phyloP scores from a whole-genome alignment of 2,329 filamentous ascomycete genomes.

The Aspergillus eucalypticola region DNA sequence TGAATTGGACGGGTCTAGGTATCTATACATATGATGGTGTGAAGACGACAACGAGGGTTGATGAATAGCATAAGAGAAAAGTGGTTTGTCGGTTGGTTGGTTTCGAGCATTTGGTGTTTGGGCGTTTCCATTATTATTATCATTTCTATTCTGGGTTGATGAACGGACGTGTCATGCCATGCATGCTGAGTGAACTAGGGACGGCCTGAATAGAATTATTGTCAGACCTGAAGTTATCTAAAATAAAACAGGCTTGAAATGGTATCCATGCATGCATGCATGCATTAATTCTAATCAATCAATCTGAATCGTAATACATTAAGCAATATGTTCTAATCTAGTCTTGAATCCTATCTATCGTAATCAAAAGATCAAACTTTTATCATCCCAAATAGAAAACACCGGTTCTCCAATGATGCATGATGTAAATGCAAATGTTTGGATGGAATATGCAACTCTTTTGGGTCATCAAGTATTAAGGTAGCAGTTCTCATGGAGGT shows the following conservation, averaged over 20 bases:
- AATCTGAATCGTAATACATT: neutral
- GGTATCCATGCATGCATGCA: neutral
- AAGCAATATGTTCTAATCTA: constrained; percentile 2
- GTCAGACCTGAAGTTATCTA: neutral
- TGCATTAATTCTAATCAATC: neutral
- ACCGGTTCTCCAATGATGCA: neutral
- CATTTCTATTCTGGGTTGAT: neutral
- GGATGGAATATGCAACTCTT: neutral
- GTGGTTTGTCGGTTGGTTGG: neutral
- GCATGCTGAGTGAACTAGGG: neutral
- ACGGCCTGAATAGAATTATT: neutral
- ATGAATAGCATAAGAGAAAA: neutral
- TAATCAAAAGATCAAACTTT: neutral
- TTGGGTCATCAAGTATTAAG: neutral
- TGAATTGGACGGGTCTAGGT: neutral
- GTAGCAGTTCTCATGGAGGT: neutral
- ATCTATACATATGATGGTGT: neutral
- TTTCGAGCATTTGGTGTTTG: constrained; percentile 20
- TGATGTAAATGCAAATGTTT: neutral
- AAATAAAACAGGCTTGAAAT: neutral
- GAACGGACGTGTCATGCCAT: neutral
- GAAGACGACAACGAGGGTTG: neutral
- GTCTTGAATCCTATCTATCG: neutral
- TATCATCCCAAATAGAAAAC: neutral
- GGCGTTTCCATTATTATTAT: constrained; percentile 5